These are phyloP conservation scores for Aspergillus ochraceoroseus DNA, from an alignment of 2,329 filamentous ascomycete genomes.

Conservation along the genomic window DNA sequence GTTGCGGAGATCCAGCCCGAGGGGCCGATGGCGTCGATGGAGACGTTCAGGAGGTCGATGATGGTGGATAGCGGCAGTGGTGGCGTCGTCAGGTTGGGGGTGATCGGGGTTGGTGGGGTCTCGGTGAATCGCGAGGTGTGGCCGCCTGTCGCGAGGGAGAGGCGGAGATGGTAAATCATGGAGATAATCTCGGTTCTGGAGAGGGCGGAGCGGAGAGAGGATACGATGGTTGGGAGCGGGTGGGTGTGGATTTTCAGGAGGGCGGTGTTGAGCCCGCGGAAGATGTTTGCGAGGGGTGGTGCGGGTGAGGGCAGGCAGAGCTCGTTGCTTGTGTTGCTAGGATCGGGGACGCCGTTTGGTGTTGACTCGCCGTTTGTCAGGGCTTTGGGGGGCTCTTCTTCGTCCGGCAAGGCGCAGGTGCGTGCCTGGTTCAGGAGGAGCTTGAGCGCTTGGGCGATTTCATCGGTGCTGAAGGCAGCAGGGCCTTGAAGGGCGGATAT, in stretches of 20 bases:
- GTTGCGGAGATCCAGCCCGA: constrained; percentile 45
- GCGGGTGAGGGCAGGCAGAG: constrained; percentile 13
- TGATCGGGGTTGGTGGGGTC: constrained; percentile 35
- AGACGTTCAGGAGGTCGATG: constrained; percentile 41
- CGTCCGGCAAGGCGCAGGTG: constrained; percentile 30
- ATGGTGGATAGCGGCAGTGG: constrained; percentile 39
- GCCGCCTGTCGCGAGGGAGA: constrained; percentile 42
- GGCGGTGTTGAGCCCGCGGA: constrained; percentile 37
- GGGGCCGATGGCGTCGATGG: constrained; percentile 47
- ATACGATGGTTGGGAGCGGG: constrained; percentile 29
- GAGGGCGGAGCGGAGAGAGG: constrained; percentile 37
- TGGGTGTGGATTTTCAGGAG: constrained; percentile 37
- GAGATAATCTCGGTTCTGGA: constrained; percentile 39
- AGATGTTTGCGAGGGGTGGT: constrained; percentile 32
- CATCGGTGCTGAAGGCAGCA: constrained; percentile 34
- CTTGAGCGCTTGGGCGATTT: constrained; percentile 40
- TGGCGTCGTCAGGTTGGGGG: constrained; percentile 34
- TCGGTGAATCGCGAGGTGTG: constrained; percentile 43
- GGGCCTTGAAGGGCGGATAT: constrained; percentile 36
- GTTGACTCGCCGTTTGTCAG: constrained; percentile 28
- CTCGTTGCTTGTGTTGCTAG: constrained; percentile 6
- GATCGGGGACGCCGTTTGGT: constrained; percentile 16
- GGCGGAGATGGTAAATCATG: constrained; percentile 42
- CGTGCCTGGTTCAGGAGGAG: constrained; percentile 40
- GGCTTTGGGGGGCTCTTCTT: constrained; percentile 30